A percentile compares a stretch with the other conserved stretches of the same genome.
Conservation (phyloP, 1,284 basidiomycete species). For the Moniliella sp. region DNA sequence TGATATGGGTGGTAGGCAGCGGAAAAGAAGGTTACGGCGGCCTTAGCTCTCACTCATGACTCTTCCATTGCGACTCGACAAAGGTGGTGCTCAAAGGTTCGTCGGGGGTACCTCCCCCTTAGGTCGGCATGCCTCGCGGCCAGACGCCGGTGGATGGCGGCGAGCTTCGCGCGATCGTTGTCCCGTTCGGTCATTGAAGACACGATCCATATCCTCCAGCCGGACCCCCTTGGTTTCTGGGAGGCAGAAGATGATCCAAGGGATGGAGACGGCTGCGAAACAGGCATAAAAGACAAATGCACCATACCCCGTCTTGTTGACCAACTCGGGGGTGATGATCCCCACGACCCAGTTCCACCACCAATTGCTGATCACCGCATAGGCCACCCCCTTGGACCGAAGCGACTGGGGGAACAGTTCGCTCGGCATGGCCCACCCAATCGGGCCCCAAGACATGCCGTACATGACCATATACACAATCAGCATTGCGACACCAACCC, state of each 20-base stretch:
- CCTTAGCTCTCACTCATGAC: no score
- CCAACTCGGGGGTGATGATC: constrained; percentile 22
- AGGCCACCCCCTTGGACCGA: constrained; percentile 27
- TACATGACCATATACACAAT: constrained; percentile 2
- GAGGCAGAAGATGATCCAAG: constrained; percentile 6
- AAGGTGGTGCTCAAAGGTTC: no score
- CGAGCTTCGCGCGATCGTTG: neutral
- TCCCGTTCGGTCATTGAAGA: constrained; percentile 8
- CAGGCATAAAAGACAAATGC: no score
- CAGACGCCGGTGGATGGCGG: neutral
- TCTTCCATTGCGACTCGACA: no score
- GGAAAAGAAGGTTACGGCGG: no score
- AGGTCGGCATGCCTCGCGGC: neutral
- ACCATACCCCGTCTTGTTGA: constrained; percentile 14
- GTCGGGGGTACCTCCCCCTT: no score
- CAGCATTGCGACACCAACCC: constrained; percentile 5
- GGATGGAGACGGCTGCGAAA: constrained; percentile 12
- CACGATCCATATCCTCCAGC: constrained; percentile 8
- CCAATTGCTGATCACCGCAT: constrained; percentile 6
- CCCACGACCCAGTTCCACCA: constrained; percentile 11
- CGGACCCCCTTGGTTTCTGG: constrained; percentile 9
- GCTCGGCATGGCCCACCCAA: constrained; percentile 19
- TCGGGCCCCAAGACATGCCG: constrained; percentile 5
- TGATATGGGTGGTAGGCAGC: no score
- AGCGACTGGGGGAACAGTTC: constrained; percentile 15